Percentiles rank a stretch among this genome's conserved stretches.
Evolutionary conservation across 495 filamentous ascomycete species (phyloP).

Genomic region (Baudoinia panamericana): DNA sequence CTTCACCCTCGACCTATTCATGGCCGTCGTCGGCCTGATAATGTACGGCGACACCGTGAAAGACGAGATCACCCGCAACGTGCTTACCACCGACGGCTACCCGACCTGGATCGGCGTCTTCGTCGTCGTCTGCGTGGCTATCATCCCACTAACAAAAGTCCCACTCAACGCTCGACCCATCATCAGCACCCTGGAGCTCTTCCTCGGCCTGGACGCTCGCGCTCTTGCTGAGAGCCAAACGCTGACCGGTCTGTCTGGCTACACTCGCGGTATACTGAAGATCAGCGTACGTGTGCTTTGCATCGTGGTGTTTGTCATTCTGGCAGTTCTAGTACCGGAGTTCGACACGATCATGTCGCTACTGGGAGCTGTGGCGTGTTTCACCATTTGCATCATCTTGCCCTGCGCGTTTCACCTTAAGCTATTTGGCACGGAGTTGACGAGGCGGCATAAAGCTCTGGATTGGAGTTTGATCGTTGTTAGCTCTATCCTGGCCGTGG

Average conservation of each 20-base stretch:
- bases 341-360: constrained; percentile 95
- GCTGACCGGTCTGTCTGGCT: constrained; percentile 41
- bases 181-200: constrained; percentile 66
- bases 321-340: constrained; percentile 68
- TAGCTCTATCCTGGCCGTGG: constrained; percentile 51
- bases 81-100: constrained; percentile 60
- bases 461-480: constrained; percentile 58
- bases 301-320: constrained; percentile 46
- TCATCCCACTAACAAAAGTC: constrained; percentile 90
- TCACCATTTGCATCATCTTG: constrained; percentile 78
- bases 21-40: constrained; percentile 68
- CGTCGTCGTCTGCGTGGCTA: constrained; percentile 72
- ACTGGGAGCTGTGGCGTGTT: constrained; percentile 80
- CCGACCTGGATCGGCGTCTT: constrained; percentile 59
- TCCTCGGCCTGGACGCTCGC: constrained; percentile 55
- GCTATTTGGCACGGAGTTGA: constrained; percentile 73
- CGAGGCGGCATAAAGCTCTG: constrained; percentile 46
- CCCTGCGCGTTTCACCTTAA: constrained; percentile 85
- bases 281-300: constrained; percentile 46
- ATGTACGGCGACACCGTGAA: constrained; percentile 85
- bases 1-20: constrained; percentile 62
- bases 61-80: constrained; percentile 84
- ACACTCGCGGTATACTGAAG: constrained; percentile 47
- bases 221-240: constrained; percentile 33
- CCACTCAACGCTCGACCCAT: constrained; percentile 86